Conservation (phyloP, 495 filamentous ascomycete species). For the Penicillium cosmopolitanum region DNA sequence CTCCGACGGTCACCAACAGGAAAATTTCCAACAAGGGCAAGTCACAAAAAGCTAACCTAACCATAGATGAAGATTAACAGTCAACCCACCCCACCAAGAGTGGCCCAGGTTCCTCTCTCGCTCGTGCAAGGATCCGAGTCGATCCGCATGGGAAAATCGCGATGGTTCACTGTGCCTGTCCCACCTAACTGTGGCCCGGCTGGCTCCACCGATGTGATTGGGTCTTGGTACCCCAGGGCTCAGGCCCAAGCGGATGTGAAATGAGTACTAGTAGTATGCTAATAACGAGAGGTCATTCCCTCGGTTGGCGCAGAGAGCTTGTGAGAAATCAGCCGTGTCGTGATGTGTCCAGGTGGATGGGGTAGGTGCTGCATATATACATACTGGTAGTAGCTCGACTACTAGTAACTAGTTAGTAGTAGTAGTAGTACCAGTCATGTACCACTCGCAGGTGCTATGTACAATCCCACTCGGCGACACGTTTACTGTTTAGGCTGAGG, state of each 20-base stretch:
- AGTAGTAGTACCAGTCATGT: no score
- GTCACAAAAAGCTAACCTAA: conserved; percentile 4
- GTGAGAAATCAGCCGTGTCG: neutral
- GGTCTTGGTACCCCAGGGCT: conserved; percentile 8
- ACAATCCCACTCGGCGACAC: no score
- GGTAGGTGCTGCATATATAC: neutral
- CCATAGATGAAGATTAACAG: conserved; percentile 7
- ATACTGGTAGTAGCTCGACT: no score
- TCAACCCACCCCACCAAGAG: conserved; percentile 7
- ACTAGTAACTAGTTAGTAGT: no score
- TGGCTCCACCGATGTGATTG: conserved; percentile 28
- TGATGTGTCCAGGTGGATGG: neutral
- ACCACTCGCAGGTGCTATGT: no score
- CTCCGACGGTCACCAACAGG: conserved; percentile 12
- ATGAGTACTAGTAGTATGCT: neutral
- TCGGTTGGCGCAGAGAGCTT: conserved; percentile 1
- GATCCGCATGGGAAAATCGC: conserved; percentile 35
- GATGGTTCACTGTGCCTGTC: conserved; percentile 34
- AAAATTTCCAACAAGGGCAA: conserved; percentile 4
- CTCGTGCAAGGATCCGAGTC: conserved; percentile 33
- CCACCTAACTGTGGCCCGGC: conserved; percentile 28
- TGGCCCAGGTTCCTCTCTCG: conserved; percentile 15
- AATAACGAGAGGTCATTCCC: neutral
- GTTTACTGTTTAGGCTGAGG: no score
- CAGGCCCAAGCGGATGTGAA: conserved; percentile 6